Evolutionary conservation across 371 early-diverging fungal species (phyloP).

Genomic region (Apophysomyces variabilis): DNA sequence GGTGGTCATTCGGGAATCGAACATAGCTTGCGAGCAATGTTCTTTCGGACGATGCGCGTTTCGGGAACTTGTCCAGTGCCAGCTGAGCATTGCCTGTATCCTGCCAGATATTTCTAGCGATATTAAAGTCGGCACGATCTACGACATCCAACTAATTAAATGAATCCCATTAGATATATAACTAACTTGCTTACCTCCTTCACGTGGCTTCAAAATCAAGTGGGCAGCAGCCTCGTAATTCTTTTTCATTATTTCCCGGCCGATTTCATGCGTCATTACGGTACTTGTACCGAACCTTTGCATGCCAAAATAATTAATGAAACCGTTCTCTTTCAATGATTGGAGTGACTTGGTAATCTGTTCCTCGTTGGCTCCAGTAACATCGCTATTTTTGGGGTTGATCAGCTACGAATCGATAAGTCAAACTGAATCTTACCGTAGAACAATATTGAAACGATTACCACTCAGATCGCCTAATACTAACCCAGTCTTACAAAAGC

Average conservation of each 20-base stretch:
- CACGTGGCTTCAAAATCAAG: constrained; percentile 79
- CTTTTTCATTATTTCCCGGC: constrained; percentile 77
- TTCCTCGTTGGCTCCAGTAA: constrained; percentile 42
- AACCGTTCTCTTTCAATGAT: constrained; percentile 74
- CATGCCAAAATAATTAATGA: constrained; percentile 99
- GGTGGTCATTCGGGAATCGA: constrained; percentile 50
- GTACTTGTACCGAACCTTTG: constrained; percentile 97
- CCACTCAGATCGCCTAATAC: constrained; percentile 87
- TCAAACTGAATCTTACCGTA: constrained; percentile 52
- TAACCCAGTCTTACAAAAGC: constrained; percentile 65
- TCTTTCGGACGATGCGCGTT: constrained; percentile 73
- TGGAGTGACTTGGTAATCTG: constrained; percentile 60
- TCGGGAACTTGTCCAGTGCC: constrained; percentile 73
- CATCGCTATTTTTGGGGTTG: constrained; percentile 26
- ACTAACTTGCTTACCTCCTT: constrained; percentile 53
- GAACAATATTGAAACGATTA: constrained; percentile 86
- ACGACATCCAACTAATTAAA: not conserved
- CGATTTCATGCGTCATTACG: constrained; percentile 88
- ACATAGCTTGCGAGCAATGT: constrained; percentile 63
- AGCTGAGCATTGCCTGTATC: constrained; percentile 64
- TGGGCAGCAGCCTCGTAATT: constrained; percentile 81
- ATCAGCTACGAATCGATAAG: not conserved
- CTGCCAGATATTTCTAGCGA: constrained; percentile 75
- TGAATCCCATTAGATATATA: not conserved
- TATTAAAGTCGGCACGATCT: constrained; percentile 61